Evolutionary conservation across 2,329 filamentous ascomycete genomes (phyloP).

Genomic region (Diaporthe velutina): DNA sequence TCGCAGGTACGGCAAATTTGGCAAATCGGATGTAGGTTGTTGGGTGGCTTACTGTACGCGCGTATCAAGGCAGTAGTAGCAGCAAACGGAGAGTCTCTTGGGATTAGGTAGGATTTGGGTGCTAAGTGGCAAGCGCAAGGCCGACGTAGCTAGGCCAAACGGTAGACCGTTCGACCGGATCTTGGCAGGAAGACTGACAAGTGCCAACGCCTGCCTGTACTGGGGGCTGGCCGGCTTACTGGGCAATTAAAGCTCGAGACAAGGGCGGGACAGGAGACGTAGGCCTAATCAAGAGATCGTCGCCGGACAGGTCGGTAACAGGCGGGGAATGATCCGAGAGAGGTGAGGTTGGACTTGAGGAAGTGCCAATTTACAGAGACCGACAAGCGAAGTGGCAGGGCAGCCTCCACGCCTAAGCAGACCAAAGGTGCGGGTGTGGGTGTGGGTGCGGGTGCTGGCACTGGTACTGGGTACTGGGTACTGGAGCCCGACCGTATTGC

Average conservation of each 20-base stretch:
- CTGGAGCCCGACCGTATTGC: background rate
- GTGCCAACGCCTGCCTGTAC: conserved; percentile 9
- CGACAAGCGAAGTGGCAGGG: background rate
- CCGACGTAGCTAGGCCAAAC: conserved; percentile 26
- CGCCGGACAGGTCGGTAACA: conserved; percentile 19
- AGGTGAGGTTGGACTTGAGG: conserved; percentile 23
- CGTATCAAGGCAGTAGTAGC: conserved; percentile 27
- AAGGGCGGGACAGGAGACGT: conserved; percentile 15
- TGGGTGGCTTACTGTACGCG: conserved; percentile 36
- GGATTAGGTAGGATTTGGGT: conserved; percentile 29
- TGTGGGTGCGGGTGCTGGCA: background rate
- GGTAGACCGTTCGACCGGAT: conserved; percentile 20
- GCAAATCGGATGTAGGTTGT: conserved; percentile 7
- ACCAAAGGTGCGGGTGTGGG: too few relatives aligned
- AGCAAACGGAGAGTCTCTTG: conserved; percentile 8
- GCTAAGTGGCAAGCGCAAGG: conserved; percentile 32
- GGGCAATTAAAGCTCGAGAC: conserved; percentile 20
- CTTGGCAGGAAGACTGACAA: conserved; percentile 17
- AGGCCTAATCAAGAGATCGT: conserved; percentile 12
- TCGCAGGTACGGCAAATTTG: conserved; percentile 24
- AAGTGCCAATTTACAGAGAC: conserved; percentile 23
- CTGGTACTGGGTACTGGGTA: background rate
- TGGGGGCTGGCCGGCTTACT: background rate
- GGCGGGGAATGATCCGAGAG: conserved; percentile 30
- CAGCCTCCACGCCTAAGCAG: conserved; percentile 11